Evolutionary conservation across 306 rosid genomes (phyloP).

Genomic region (Ammopiptanthus mongolicus): DNA sequence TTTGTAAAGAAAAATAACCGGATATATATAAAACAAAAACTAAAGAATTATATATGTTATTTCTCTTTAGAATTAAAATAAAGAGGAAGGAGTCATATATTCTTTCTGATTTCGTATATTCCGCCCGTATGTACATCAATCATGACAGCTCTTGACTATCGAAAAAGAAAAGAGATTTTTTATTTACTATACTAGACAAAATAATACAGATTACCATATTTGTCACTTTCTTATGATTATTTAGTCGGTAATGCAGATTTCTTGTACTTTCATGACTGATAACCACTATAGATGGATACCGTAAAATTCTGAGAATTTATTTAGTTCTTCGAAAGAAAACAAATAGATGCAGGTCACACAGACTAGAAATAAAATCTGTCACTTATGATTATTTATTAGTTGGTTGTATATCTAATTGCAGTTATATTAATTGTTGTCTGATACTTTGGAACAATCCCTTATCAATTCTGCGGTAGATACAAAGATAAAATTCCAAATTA

Average conservation of each 20-base stretch:
- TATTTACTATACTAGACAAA: slow-evolving; percentile 13
- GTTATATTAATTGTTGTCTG: not conserved
- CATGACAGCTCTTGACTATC: not conserved
- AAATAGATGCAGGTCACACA: not conserved
- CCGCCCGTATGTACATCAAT: slow-evolving; percentile 6
- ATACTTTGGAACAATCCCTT: not conserved
- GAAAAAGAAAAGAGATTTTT: not conserved
- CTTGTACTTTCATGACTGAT: not conserved
- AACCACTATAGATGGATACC: not conserved
- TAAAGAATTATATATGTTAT: no score
- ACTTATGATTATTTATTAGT: not conserved
- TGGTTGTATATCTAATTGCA: not conserved
- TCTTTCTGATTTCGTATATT: slow-evolving; percentile 20
- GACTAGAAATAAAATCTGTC: slow-evolving; percentile 3
- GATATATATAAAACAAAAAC: no score
- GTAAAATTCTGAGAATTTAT: not conserved
- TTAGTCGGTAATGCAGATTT: no score
- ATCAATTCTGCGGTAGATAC: not conserved
- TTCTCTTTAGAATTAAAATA: not conserved
- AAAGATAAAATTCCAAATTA: not conserved
- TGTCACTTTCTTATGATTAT: not conserved
- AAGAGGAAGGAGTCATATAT: not conserved
- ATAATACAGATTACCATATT: not conserved
- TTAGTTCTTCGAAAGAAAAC: slow-evolving; percentile 5
- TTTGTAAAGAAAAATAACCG: no score